Evolutionary conservation across 108 stramenopile species (phyloP), one percentile per base, ranked within the genome.

Genomic region (Fragilaria crotonensis): DNA sequence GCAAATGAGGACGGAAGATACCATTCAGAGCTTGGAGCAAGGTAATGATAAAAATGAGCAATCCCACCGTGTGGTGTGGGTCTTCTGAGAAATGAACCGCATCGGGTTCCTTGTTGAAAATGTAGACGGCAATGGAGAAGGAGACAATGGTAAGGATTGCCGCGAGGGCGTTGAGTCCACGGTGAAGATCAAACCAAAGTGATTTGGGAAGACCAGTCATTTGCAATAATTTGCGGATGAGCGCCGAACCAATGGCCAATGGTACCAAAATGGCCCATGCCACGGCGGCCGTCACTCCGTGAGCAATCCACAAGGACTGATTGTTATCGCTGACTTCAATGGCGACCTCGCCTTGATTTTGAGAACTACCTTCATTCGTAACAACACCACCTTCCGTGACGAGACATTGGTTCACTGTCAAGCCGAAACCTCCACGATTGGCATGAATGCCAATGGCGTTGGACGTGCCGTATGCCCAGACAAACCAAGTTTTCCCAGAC

Each of bases 1-100:
- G 67, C 29, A 67, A 20, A 17, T 70, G 69, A 11, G 77, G 77
- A 11, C 69, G 72, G 5, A 62, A 48, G 0, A 67, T 22, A 31
- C 77, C 77, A 41, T 56, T 61, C 36, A 62, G 19, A n/a, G 64
- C 72, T 60, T 78, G 77, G 30, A 67, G 9, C 11, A 52, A 31
- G 19, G 63, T 68, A 45, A 74, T 17, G 3, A 71, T 59, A 19
- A 71, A 62, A 56, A 78, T 71, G 32, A 50, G 21, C 59, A 78
- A 59, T 3, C 77, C 77, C 57, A 74, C 56, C 27, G 19, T 55
- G 23, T 59, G 60, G 59, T 78, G 77, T 33, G 7, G 20, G 19
- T 29, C 25, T 3, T 25, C 23, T 11, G 49, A n/a, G 22, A 64
- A 73, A 23, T 73, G 68, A 19, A 5, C 32, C 5, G 19, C 36